These are phyloP conservation scores for Artemisia annua DNA, from an alignment of 129 eudicot genomes.

Conservation along the genomic window DNA sequence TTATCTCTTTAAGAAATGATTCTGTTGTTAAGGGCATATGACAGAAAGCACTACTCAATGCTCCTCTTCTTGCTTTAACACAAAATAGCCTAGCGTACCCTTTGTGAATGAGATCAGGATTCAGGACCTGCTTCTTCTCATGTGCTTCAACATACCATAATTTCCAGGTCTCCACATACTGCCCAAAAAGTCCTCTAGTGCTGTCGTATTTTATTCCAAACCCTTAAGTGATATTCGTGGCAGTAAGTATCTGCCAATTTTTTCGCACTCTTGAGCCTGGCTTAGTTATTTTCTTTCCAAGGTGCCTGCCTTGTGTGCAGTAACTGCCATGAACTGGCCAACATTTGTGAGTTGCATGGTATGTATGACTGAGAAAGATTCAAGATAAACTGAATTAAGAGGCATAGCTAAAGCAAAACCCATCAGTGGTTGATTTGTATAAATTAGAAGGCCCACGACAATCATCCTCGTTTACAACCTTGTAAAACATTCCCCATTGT, in stretches of 20 bases:
- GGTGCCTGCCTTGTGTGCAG: not conserved
- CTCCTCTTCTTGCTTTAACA: too few relatives aligned
- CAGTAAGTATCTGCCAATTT: constrained; percentile 40
- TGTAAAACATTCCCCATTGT: too few relatives aligned
- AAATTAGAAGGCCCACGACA: too few relatives aligned
- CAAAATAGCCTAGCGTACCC: too few relatives aligned
- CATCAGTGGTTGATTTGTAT: too few relatives aligned
- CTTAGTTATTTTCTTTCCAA: constrained; percentile 21
- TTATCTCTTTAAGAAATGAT: too few relatives aligned
- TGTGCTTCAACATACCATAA: not conserved
- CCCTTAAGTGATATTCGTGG: constrained; percentile 32
- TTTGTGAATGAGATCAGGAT: not conserved
- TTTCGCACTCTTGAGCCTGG: constrained; percentile 49
- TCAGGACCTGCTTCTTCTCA: not conserved
- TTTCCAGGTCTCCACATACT: not conserved
- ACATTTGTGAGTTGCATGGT: not conserved
- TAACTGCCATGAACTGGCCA: constrained; percentile 48
- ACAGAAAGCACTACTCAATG: too few relatives aligned
- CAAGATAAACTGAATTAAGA: too few relatives aligned
- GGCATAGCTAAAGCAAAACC: too few relatives aligned
- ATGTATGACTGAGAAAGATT: too few relatives aligned
- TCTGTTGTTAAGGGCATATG: too few relatives aligned
- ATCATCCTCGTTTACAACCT: too few relatives aligned
- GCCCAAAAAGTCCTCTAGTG: not conserved
- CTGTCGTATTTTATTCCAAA: not conserved